Base-by-base conservation (phyloP, 441 rosid genomes). In the Gossypium laxum region DNA sequence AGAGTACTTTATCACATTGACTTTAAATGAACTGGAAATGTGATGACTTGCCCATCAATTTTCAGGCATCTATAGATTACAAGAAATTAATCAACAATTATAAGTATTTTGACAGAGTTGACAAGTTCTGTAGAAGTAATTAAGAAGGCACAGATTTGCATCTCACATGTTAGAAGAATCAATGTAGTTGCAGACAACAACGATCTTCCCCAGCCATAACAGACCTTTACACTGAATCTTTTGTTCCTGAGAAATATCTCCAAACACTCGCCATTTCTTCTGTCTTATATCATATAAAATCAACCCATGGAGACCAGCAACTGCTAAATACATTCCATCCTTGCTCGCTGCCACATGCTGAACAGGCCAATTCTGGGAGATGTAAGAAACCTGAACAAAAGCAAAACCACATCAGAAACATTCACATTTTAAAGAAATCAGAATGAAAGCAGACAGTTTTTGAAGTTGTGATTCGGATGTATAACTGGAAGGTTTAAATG, bases 281-380 rank as follows among this genome's bases (percentile, higher is more conserved):
- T 85, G 69, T 75, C 87, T 86, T 73, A 95, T 85, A 76, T 91
- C 94, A 80, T 94, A 94, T 76, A 94, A 81, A 75, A 91, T 89
- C 75, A 94, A 81, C 71, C 99, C 98, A 79, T 91, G 93, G 65
- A 88, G 85, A 81, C 98, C 98, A 81, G 97, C 98, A 75, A 87
- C 97, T 30, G 98, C 99, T 70, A 94, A 76, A 83, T 88, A 89
- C 90, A 86, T 88, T 65, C 99, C 98, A 77, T 95, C 99, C 85
- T 85, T 92, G 85, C 97, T 95, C 68, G 98, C 95, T 60, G 99
- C 97, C 73, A 91, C 99, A 75, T 95, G 97, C 80, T 89, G 99
- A 75, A 95, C 92, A 19, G 99, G 99, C 97, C 98, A 95, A 77
- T 95, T 95, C 47, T 91, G 98, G 38, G 95, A 87, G 75, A 92